phyloP scores from a whole-genome alignment of 768 basidiomycete species.

The Phanerodontia chrysosporium region DNA sequence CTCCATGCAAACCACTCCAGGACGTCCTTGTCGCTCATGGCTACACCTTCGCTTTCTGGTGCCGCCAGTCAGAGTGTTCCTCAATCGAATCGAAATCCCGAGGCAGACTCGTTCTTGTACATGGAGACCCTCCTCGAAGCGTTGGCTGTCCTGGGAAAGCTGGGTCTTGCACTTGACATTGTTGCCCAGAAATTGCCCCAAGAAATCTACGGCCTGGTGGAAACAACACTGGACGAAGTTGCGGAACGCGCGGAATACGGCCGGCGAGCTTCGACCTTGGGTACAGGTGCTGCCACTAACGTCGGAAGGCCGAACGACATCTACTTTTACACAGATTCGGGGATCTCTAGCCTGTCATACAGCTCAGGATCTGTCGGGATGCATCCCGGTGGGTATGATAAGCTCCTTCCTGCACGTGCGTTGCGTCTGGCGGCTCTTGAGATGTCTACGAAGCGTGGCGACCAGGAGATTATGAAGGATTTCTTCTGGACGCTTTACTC shows the following conservation, averaged over 20 bases:
- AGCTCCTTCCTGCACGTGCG: conserved; percentile 41
- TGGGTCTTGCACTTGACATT: conserved; percentile 79
- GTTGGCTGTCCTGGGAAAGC: conserved; percentile 84
- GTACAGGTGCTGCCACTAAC: conserved; percentile 24
- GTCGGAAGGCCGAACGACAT: conserved; percentile 12
- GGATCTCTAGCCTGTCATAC: conserved; percentile 8
- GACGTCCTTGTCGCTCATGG: conserved; percentile 16
- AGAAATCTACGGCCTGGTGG: conserved; percentile 84
- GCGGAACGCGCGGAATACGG: conserved; percentile 85
- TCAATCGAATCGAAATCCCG: conserved; percentile 56
- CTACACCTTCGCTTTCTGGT: conserved; percentile 12
- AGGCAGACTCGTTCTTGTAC: conserved; percentile 89
- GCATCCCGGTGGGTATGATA: conserved; percentile 18
- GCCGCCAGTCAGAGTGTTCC: not conserved
- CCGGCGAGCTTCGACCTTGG: conserved; percentile 41
- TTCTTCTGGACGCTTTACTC: conserved; percentile 98
- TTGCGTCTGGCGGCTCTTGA: conserved; percentile 73
- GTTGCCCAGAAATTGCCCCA: conserved; percentile 76
- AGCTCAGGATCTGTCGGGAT: conserved; percentile 6
- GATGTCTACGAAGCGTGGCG: conserved; percentile 61
- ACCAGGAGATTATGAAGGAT: conserved; percentile 85
- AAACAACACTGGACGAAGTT: conserved; percentile 85
- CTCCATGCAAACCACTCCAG: conserved; percentile 15
- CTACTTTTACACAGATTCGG: conserved; percentile 13
- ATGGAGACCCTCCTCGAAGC: conserved; percentile 92